phyloP scores from a whole-genome alignment of 2,329 filamentous ascomycete species.

The Neofusicoccum kwambonambiense region DNA sequence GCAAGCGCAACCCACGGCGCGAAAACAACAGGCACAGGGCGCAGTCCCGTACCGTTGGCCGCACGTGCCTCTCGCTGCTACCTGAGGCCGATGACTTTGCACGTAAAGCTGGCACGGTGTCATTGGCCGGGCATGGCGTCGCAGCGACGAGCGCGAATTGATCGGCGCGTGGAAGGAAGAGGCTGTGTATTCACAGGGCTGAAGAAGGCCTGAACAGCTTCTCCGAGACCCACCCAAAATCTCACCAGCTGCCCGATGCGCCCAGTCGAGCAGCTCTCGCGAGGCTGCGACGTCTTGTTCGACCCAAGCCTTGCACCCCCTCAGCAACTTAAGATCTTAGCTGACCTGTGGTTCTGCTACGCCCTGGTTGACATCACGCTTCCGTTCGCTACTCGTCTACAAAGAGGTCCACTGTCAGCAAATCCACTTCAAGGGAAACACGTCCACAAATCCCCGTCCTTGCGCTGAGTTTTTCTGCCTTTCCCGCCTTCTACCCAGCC shows the following conservation, averaged over 20 bases:
- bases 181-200: slow-evolving; percentile 11
- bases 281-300: too few species aligned
- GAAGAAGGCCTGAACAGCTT: slow-evolving; percentile 3
- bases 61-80: not conserved
- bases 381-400: too few species aligned
- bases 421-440: too few species aligned
- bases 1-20: not conserved
- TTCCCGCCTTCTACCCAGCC: not conserved
- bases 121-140: not conserved
- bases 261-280: not conserved
- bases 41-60: not conserved
- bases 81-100: not conserved
- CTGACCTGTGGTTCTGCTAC: too few species aligned
- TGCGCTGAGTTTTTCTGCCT: not conserved
- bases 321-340: not conserved
- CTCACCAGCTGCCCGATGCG: not conserved
- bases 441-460: too few species aligned
- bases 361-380: too few species aligned
- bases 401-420: too few species aligned
- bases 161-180: slow-evolving; percentile 9
- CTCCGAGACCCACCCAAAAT: not conserved
- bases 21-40: not conserved
- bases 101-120: not conserved
- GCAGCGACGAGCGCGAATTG: not conserved
- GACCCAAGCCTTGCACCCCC: not conserved